phyloP scores from a whole-genome alignment of 2,329 filamentous ascomycete species.

The Acrocalymma vagum region DNA sequence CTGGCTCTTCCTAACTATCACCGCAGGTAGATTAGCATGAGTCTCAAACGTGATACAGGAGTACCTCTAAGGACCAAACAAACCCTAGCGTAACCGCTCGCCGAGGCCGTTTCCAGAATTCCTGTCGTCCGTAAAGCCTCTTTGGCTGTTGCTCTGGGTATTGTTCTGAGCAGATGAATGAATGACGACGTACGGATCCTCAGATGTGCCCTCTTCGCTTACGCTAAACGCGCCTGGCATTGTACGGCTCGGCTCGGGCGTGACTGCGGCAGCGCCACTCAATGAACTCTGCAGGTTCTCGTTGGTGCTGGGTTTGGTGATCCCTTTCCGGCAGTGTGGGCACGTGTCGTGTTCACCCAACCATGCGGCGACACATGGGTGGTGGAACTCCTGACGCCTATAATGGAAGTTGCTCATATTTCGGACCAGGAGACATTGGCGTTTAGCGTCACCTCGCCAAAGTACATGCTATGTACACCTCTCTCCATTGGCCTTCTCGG shows the following conservation, averaged over 20 bases:
- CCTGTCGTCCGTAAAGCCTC: constrained; percentile 15
- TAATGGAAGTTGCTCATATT: no score
- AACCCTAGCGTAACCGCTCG: constrained; percentile 43
- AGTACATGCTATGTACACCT: no score
- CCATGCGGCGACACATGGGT: constrained; percentile 83
- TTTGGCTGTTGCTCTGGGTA: constrained; percentile 10
- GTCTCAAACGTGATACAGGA: not conserved
- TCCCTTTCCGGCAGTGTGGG: constrained; percentile 75
- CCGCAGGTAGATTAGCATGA: constrained; percentile 14
- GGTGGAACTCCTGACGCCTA: no score
- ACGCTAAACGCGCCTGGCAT: constrained; percentile 44
- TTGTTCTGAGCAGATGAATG: constrained; percentile 16
- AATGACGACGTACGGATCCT: constrained; percentile 29
- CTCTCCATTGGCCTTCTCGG: no score
- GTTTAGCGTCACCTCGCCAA: no score
- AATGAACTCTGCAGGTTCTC: no score
- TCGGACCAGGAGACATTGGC: no score
- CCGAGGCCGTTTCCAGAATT: constrained; percentile 30
- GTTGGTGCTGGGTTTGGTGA: no score
- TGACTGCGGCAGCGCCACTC: no score
- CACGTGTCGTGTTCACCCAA: constrained; percentile 91
- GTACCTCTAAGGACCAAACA: constrained; percentile 36
- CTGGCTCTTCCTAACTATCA: no score
- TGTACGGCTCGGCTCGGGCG: no score
- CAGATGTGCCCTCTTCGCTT: constrained; percentile 23